Evolutionary conservation across 257 asterid species (phyloP), one percentile per base, ranked within the genome.

Genomic region (Avicennia marina): DNA sequence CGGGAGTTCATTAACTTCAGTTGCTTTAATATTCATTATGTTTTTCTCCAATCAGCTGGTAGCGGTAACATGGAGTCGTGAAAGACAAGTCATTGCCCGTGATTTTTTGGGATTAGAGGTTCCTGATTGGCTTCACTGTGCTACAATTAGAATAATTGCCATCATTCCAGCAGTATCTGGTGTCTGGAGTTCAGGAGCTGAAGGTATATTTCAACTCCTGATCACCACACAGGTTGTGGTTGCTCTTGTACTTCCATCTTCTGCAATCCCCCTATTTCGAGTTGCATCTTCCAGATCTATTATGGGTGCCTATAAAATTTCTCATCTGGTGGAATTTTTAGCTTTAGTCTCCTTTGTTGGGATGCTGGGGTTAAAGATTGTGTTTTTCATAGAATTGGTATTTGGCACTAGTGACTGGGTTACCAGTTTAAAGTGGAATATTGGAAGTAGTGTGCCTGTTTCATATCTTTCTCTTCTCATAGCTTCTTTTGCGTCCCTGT

Each of bases 321-420:
- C 97, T 56, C 84, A 60, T 50, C 41, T 72, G 43, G 72, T 78
- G 66, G 96, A 89, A 58, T 76, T 89, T 34, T 73, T 80, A 46
- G 69, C 89, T 58, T 60, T 93, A 26, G 45, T 69, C 59, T 70
- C 86, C 44, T 86, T 86, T 61, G 57, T 86, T 50, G 90, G 89
- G 46, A 67, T 93, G 78, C 81, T 93, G 71, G 90, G 77, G 39
- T 72, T 93, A 51, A 79, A 82, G 66, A 67, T 84, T 53, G 70
- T 85, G 56, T 93, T 93, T 70, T 76, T 78, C 56, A 81, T 82
- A 17, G 99, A 93, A 78, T 69, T 93, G 84, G 66, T 86, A 44
- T 89, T 93, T 57, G 99, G 99, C 36, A 81, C 73, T 67, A 82
- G 94, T 67, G 99, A 93, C 40, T 93, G 99, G 97, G 95, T 80